Conservation (phyloP, 768 basidiomycete genomes). For the Pholiota microspora region DNA sequence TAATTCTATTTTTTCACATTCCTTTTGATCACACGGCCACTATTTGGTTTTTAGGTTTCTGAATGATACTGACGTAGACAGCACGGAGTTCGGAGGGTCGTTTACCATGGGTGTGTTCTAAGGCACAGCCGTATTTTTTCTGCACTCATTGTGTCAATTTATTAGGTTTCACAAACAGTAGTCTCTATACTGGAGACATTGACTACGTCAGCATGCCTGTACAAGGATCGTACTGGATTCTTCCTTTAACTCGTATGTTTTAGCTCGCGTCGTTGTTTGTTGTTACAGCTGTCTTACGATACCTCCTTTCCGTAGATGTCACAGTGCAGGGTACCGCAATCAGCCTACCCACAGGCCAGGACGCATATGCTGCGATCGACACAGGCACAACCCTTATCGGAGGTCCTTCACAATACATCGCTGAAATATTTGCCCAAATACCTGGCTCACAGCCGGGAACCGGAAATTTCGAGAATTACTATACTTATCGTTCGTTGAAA, state of each 20-base stretch:
- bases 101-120: conserved; percentile 62
- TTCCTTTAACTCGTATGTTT: conserved; percentile 57
- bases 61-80: conserved; percentile 37
- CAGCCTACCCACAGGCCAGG: conserved; percentile 40
- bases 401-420: conserved; percentile 64
- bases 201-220: conserved; percentile 72
- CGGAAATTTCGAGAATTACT: conserved; percentile 79
- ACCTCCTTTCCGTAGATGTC: conserved; percentile 50
- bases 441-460: conserved; percentile 60
- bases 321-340: conserved; percentile 57
- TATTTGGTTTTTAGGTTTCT: conserved; percentile 33
- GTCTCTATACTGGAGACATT: conserved; percentile 79
- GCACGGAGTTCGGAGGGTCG: conserved; percentile 66
- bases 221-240: conserved; percentile 74
- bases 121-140: no score
- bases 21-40: background rate
- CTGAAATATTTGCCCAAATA: conserved; percentile 72
- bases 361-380: conserved; percentile 81
- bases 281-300: no score
- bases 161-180: conserved; percentile 63
- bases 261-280: no score
- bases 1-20: background rate
- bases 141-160: no score
- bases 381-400: conserved; percentile 95
- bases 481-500: conserved; percentile 75